phyloP scores from a whole-genome alignment of 345 rosid genomes.

The Gossypium longicalyx region DNA sequence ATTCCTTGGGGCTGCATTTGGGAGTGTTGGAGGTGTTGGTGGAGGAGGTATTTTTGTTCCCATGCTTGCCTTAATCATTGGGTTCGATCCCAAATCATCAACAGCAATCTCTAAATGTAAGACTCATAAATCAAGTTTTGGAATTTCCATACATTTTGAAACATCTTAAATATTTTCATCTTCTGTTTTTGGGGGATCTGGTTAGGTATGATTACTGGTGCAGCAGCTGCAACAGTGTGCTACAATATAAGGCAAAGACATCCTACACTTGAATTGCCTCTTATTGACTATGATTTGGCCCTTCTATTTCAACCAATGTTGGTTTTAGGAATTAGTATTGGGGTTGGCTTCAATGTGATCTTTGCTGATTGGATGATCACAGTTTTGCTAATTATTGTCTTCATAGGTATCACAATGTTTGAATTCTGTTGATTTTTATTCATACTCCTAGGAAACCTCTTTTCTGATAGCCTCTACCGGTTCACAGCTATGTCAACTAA shows the following conservation, averaged over 20 bases:
- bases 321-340: slow-evolving; percentile 54
- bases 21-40: slow-evolving; percentile 56
- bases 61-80: slow-evolving; percentile 42
- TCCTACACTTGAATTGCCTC: slow-evolving; percentile 46
- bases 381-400: slow-evolving; percentile 46
- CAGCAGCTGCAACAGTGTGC: slow-evolving; percentile 50
- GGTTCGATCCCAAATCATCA: slow-evolving; percentile 48
- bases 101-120: slow-evolving; percentile 48
- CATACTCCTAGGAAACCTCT: neutral
- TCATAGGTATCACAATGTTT: slow-evolving; percentile 35
- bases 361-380: slow-evolving; percentile 67
- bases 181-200: neutral
- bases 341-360: slow-evolving; percentile 51
- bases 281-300: slow-evolving; percentile 53
- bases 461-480: neutral
- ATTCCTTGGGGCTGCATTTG: slow-evolving; percentile 51
- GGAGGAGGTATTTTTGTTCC: slow-evolving; percentile 56
- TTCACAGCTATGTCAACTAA: slow-evolving; percentile 37
- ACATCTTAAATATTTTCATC: neutral
- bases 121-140: neutral
- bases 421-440: neutral
- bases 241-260: slow-evolving; percentile 49
- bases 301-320: slow-evolving; percentile 58
- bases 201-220: slow-evolving; percentile 57
- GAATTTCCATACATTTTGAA: neutral